Conservation (phyloP, 2,329 filamentous ascomycete genomes). For the Pezicula radicicola region DNA sequence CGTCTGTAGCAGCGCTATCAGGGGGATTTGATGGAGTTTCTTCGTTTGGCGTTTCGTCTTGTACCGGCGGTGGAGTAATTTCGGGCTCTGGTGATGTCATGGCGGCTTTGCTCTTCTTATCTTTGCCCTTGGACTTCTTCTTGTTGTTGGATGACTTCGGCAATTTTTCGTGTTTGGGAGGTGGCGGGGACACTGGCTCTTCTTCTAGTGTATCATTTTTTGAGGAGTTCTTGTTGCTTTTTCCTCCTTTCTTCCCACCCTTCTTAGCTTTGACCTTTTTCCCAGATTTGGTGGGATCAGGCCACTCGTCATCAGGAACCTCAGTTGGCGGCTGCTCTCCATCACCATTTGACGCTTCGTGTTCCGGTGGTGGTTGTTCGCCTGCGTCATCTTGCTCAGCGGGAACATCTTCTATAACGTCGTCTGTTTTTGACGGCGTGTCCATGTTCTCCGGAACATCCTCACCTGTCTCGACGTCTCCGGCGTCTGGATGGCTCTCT, state of each 20-base stretch:
- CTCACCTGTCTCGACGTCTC: too few relatives aligned
- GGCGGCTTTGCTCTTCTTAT: not conserved
- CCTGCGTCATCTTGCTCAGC: not conserved
- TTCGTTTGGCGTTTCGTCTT: not conserved
- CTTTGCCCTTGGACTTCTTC: not conserved
- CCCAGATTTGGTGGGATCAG: not conserved
- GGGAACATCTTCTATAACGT: not conserved
- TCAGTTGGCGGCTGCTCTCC: not conserved
- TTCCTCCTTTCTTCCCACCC: not conserved
- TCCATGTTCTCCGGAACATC: too few relatives aligned
- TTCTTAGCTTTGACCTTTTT: not conserved
- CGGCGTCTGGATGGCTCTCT: not conserved
- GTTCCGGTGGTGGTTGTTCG: conserved; percentile 1
- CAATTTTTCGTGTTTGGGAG: not conserved
- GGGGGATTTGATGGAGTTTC: not conserved
- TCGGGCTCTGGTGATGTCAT: not conserved
- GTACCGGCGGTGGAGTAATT: not conserved
- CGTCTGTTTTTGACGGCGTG: not conserved
- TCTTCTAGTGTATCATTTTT: not conserved
- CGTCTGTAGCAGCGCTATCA: not conserved
- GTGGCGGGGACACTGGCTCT: not conserved
- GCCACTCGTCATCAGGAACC: not conserved
- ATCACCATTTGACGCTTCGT: conserved; percentile 4
- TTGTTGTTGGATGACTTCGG: not conserved
- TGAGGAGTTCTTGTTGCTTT: not conserved